Evolutionary conservation across 192 early-diverging fungal species (phyloP).

Genomic region (Coemansia sp.): DNA sequence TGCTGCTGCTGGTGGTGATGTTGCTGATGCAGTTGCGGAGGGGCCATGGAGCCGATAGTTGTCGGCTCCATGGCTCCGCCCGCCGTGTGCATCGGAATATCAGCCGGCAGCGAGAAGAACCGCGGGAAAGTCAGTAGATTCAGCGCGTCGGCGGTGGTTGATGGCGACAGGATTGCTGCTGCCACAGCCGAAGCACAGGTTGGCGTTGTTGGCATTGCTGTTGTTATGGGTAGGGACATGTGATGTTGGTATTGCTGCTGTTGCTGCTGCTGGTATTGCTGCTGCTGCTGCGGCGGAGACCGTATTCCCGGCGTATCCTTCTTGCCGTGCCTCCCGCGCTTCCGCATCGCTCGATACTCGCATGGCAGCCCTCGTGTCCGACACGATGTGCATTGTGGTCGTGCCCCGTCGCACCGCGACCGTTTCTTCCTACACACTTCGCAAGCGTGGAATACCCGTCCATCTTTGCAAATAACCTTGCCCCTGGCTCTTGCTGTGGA

Average conservation of each 20-base stretch:
- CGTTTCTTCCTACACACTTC: slow-evolving; percentile 48
- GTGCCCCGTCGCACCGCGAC: slow-evolving; percentile 43
- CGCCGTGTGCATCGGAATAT: slow-evolving; percentile 4
- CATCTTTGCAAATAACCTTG: slow-evolving; percentile 51
- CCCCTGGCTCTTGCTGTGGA: slow-evolving; percentile 9
- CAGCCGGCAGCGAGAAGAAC: slow-evolving; percentile 28
- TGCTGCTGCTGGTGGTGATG: slow-evolving; percentile 17
- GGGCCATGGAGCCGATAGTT: slow-evolving; percentile 7
- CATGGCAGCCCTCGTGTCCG: slow-evolving; percentile 39
- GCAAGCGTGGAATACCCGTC: slow-evolving; percentile 53
- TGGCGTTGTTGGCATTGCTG: too few relatives aligned
- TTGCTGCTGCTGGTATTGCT: slow-evolving; percentile 14
- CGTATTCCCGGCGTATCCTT: neutral
- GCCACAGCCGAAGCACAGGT: neutral
- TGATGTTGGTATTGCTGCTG: neutral
- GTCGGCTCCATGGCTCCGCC: slow-evolving; percentile 3
- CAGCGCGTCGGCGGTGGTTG: slow-evolving; percentile 9
- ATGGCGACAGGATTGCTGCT: neutral
- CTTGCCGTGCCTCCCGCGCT: slow-evolving; percentile 52
- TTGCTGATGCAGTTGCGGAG: slow-evolving; percentile 3
- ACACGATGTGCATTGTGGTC: slow-evolving; percentile 48
- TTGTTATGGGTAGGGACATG: too few relatives aligned
- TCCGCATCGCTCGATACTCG: slow-evolving; percentile 55
- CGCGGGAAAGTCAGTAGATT: slow-evolving; percentile 34
- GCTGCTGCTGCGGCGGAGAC: neutral